A percentile compares a stretch with the other conserved stretches of the same genome.
Conservation (phyloP, 108 stramenopile genomes). For the Conticribra guillardii region DNA sequence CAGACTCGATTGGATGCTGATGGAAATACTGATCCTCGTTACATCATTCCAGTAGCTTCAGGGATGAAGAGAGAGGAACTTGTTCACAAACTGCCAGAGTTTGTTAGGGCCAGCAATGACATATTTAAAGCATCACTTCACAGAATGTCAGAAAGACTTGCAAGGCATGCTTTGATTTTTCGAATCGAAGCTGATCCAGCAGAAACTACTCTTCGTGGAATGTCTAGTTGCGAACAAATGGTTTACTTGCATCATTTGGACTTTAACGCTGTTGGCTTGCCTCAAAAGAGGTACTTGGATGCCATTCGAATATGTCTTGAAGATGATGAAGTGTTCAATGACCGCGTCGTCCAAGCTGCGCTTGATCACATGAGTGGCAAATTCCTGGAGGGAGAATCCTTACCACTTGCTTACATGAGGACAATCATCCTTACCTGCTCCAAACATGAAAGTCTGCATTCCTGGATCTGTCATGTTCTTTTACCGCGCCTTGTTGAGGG, state of each 20-base stretch:
- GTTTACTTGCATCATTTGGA: constrained; percentile 86
- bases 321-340: constrained; percentile 78
- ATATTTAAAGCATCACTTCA: constrained; percentile 72
- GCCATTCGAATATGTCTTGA: constrained; percentile 79
- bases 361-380: constrained; percentile 80
- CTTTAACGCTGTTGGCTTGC: constrained; percentile 71
- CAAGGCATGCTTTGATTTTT: constrained; percentile 73
- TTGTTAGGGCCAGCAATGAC: constrained; percentile 74
- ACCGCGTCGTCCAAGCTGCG: constrained; percentile 78
- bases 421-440: constrained; percentile 87
- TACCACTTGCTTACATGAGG: constrained; percentile 90
- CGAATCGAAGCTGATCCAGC: constrained; percentile 76
- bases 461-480: constrained; percentile 84
- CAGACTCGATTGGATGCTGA: constrained; percentile 55
- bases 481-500: constrained; percentile 86
- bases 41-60: constrained; percentile 78
- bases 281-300: constrained; percentile 84
- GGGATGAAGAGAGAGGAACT: constrained; percentile 75
- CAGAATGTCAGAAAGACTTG: constrained; percentile 77
- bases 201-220: constrained; percentile 66
- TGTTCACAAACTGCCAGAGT: constrained; percentile 60
- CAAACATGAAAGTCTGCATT: constrained; percentile 87
- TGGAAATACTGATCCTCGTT: constrained; percentile 72
- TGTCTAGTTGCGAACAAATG: constrained; percentile 86
- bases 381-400: constrained; percentile 66